Evolutionary conservation across 352 stramenopile genomes (phyloP).

Genomic region (Pythium phragmitis): DNA sequence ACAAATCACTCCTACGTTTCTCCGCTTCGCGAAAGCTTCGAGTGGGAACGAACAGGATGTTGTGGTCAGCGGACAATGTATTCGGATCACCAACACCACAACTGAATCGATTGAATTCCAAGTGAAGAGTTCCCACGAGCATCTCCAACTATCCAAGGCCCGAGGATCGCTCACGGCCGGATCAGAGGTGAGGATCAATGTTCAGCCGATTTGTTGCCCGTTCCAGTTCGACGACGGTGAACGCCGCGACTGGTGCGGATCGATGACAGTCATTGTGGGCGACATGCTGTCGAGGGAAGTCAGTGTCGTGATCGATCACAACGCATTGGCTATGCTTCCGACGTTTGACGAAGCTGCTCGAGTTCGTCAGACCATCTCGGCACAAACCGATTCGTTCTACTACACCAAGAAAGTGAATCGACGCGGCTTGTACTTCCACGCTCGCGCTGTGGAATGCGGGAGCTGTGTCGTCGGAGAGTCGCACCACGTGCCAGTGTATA

Average conservation of each 20-base stretch:
- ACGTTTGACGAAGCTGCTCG: conserved; percentile 63
- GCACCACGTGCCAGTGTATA: conserved; percentile 79
- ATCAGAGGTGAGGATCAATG: conserved; percentile 41
- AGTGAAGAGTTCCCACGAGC: conserved; percentile 51
- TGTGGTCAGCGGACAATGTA: not conserved
- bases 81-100: conserved; percentile 66
- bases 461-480: conserved; percentile 68
- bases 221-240: conserved; percentile 19
- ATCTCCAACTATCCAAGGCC: conserved; percentile 47
- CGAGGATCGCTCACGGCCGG: conserved; percentile 45
- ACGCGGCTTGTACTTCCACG: conserved; percentile 79
- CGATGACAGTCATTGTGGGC: conserved; percentile 57
- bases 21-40: conserved; percentile 41
- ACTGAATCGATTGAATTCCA: conserved; percentile 46
- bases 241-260: conserved; percentile 59
- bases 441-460: conserved; percentile 80
- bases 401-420: conserved; percentile 81
- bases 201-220: conserved; percentile 57
- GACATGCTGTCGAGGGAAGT: conserved; percentile 53
- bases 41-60: not conserved
- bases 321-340: conserved; percentile 41
- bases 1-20: conserved; percentile 56
- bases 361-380: conserved; percentile 58
- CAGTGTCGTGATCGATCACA: conserved; percentile 58
- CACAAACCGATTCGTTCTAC: conserved; percentile 83